Conservation (phyloP, 768 basidiomycete genomes). For the Lentinula boryana region DNA sequence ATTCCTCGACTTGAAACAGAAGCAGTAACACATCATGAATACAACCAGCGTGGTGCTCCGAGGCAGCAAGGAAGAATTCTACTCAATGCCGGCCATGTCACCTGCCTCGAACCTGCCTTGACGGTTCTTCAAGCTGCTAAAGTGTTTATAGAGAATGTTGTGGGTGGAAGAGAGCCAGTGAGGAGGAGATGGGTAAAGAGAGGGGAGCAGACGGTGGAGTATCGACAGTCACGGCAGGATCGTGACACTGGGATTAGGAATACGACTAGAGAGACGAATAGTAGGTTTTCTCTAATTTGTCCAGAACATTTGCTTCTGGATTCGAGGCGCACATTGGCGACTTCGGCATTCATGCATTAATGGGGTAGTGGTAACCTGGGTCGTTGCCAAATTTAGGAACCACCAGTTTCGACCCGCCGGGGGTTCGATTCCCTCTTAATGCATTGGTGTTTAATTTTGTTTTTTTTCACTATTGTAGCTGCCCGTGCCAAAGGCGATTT, state of each 20-base stretch:
- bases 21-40: too few relatives aligned
- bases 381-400: too few relatives aligned
- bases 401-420: conserved; percentile 42
- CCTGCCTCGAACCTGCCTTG: conserved; percentile 36
- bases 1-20: too few relatives aligned
- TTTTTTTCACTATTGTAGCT: too few relatives aligned
- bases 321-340: not conserved
- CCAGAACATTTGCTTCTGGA: conserved; percentile 41
- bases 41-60: too few relatives aligned
- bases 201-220: conserved; percentile 36
- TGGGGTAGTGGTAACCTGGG: not conserved
- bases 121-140: conserved; percentile 36
- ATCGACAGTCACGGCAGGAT: conserved; percentile 23
- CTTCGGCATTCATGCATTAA: not conserved
- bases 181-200: conserved; percentile 22
- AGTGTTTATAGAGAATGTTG: conserved; percentile 42
- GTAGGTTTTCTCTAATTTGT: conserved; percentile 40
- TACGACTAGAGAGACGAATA: conserved; percentile 12
- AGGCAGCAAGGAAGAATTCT: conserved; percentile 18
- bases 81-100: conserved; percentile 48
- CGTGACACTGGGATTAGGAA: too few relatives aligned
- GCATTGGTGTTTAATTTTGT: conserved; percentile 22
- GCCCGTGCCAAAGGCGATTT: too few relatives aligned
- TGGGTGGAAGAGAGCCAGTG: conserved; percentile 33
- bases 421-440: conserved; percentile 58